Conservation (phyloP, 306 rosid genomes). For the Glycine latifolia region DNA sequence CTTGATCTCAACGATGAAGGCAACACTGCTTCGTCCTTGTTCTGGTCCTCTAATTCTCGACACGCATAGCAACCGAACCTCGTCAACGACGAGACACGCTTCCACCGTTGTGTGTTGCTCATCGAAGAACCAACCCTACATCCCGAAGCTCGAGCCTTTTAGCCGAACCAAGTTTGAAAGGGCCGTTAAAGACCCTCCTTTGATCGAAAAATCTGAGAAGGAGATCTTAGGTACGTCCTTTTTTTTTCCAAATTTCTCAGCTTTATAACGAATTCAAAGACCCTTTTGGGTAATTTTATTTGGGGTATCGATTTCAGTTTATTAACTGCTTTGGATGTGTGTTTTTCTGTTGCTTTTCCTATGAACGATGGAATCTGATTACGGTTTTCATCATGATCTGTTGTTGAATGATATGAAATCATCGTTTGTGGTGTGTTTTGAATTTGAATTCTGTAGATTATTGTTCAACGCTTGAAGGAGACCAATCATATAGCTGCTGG, state of each 20-base stretch:
- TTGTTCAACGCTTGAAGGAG: constrained; percentile 89
- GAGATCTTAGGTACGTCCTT: constrained; percentile 64
- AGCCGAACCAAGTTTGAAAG: constrained; percentile 76
- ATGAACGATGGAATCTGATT: neutral
- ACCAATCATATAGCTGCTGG: constrained; percentile 88
- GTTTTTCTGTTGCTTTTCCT: neutral
- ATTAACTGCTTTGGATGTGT: neutral
- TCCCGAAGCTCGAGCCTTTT: constrained; percentile 92
- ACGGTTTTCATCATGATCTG: neutral
- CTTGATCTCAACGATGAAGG: constrained; percentile 46
- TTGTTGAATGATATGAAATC: neutral
- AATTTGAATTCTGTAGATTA: constrained; percentile 57
- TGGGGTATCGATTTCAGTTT: neutral
- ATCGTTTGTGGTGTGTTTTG: neutral
- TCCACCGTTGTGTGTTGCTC: constrained; percentile 57
- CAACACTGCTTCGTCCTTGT: constrained; percentile 57
- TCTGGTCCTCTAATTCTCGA: constrained; percentile 52
- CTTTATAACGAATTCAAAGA: neutral
- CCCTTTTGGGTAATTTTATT: neutral
- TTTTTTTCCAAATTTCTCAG: neutral
- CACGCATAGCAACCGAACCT: constrained; percentile 29
- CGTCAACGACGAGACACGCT: constrained; percentile 35
- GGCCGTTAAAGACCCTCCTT: constrained; percentile 68
- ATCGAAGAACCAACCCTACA: constrained; percentile 60
- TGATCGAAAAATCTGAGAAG: constrained; percentile 76